Conservation (phyloP, 1,284 basidiomycete species). For the Athelia sp. region DNA sequence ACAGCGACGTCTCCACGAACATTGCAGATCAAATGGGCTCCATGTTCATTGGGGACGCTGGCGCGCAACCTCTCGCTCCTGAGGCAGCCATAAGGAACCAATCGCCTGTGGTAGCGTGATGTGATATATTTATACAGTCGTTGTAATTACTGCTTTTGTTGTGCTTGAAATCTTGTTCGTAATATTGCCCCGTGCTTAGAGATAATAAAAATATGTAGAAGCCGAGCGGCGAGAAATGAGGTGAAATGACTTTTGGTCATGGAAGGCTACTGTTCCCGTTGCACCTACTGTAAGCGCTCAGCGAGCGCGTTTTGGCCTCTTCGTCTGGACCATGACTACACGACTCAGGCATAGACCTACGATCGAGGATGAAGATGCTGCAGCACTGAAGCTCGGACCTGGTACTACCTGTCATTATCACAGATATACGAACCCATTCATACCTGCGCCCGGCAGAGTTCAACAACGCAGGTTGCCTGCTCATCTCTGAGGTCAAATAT, state of each 20-base stretch:
- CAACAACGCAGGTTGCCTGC: constrained; percentile 84
- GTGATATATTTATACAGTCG: not conserved
- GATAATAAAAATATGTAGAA: too few species aligned
- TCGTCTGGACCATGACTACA: not conserved
- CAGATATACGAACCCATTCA: not conserved
- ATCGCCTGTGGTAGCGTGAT: not conserved
- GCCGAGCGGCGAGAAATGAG: too few species aligned
- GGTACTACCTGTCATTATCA: constrained; percentile 28
- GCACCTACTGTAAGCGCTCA: too few species aligned
- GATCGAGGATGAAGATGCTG: constrained; percentile 67
- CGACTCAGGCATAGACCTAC: constrained; percentile 21
- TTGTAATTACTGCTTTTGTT: constrained; percentile 8
- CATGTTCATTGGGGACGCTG: constrained; percentile 25
- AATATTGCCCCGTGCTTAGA: too few species aligned
- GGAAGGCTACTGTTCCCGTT: too few species aligned
- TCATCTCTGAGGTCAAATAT: constrained; percentile 90
- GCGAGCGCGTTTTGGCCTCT: too few species aligned
- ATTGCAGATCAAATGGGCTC: constrained; percentile 30
- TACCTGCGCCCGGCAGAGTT: constrained; percentile 53
- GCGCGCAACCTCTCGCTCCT: not conserved
- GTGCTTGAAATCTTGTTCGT: constrained; percentile 20
- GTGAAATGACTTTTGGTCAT: too few species aligned
- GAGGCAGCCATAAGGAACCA: not conserved
- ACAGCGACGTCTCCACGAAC: constrained; percentile 23
- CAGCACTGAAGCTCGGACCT: constrained; percentile 61